A percentile compares a stretch with the other conserved stretches of the same genome.
These are phyloP conservation scores for Kluyveromyces aestuarii DNA, from an alignment of 805 yeast genomes.

Conservation along the genomic window DNA sequence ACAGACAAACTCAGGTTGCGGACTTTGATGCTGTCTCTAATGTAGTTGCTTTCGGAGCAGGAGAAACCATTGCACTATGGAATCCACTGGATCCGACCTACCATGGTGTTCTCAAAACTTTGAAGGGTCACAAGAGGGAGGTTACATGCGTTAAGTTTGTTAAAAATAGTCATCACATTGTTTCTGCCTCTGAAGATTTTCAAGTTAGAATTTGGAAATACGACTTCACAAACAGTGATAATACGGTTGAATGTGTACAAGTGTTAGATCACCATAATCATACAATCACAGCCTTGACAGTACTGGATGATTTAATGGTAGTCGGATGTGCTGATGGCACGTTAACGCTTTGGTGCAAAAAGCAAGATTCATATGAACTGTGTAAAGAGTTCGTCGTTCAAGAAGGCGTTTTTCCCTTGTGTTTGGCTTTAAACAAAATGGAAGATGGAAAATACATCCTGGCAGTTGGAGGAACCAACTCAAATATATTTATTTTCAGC, in stretches of 20 bases:
- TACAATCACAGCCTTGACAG: conserved; percentile 49
- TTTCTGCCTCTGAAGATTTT: conserved; percentile 65
- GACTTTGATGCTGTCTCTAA: conserved; percentile 36
- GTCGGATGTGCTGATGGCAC: conserved; percentile 61
- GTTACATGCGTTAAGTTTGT: conserved; percentile 62
- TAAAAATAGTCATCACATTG: conserved; percentile 35
- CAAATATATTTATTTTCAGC: conserved; percentile 44
- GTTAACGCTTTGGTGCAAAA: conserved; percentile 40
- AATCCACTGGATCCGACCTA: conserved; percentile 38
- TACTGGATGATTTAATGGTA: conserved; percentile 33
- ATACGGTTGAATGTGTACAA: conserved; percentile 17
- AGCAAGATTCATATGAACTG: conserved; percentile 10
- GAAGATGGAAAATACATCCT: conserved; percentile 33
- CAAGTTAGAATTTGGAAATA: conserved; percentile 51
- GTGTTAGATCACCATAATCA: conserved; percentile 35
- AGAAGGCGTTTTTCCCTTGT: conserved; percentile 21
- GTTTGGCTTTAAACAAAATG: conserved; percentile 19
- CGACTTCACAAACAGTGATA: conserved; percentile 3
- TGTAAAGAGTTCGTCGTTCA: conserved; percentile 18
- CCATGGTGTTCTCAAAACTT: conserved; percentile 43
- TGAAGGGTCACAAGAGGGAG: conserved; percentile 51
- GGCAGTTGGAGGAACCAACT: conserved; percentile 68
- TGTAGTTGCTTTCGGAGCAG: conserved; percentile 65
- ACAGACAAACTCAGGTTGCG: conserved; percentile 51
- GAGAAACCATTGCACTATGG: conserved; percentile 58